Percentiles rank a stretch among this genome's conserved stretches.
Conservation (phyloP, 2,329 filamentous ascomycete species). For the Phoma sp. region DNA sequence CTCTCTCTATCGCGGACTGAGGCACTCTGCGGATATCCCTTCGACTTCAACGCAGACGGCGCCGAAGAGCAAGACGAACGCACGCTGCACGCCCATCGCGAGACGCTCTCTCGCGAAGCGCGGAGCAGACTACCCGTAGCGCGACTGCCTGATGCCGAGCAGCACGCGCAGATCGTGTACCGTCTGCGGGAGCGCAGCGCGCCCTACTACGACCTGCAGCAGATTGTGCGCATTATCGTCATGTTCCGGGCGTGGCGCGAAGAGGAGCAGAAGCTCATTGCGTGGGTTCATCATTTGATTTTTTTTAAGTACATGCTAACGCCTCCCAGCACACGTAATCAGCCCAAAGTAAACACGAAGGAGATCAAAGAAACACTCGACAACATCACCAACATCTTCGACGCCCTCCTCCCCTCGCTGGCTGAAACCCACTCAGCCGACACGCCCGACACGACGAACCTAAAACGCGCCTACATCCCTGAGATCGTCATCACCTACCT, state of each 20-base stretch:
- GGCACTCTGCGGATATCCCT: constrained; percentile 49
- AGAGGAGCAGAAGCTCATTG: constrained; percentile 49
- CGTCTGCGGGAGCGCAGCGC: constrained; percentile 31
- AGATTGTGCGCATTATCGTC: constrained; percentile 51
- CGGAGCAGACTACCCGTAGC: constrained; percentile 28
- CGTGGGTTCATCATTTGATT: background rate
- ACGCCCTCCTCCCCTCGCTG: constrained; percentile 40
- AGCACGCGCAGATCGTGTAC: constrained; percentile 32
- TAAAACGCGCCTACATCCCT: constrained; percentile 82
- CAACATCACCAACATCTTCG: constrained; percentile 48
- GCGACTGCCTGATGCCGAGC: constrained; percentile 26
- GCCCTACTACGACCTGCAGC: constrained; percentile 52
- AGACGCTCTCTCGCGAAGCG: constrained; percentile 25
- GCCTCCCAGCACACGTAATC: constrained; percentile 14
- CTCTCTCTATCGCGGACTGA: constrained; percentile 51
- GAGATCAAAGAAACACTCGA: constrained; percentile 50
- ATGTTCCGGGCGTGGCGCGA: constrained; percentile 53
- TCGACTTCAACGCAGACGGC: constrained; percentile 39
- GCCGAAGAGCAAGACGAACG: constrained; percentile 39
- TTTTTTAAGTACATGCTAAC: constrained; percentile 9
- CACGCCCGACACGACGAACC: constrained; percentile 64
- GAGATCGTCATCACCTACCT: constrained; percentile 86
- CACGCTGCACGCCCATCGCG: constrained; percentile 27
- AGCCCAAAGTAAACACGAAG: constrained; percentile 34
- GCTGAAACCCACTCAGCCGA: constrained; percentile 7